Evolutionary conservation across 306 rosid species (phyloP).

Genomic region (Acacia confusa): DNA sequence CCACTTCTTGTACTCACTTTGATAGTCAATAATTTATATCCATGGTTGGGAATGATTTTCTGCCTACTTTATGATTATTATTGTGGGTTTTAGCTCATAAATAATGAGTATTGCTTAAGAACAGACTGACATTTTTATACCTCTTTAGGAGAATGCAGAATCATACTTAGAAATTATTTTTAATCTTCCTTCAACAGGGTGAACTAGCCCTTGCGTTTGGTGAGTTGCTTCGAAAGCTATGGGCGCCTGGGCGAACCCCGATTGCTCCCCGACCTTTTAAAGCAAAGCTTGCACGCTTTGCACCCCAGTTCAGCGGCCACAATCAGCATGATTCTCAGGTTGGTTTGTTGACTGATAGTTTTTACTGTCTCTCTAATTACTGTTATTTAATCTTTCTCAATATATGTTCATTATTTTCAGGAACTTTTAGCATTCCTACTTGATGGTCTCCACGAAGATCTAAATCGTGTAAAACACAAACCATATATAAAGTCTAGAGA

Average conservation of each 20-base stretch:
- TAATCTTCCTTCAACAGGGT: conserved; percentile 55
- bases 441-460: conserved; percentile 98
- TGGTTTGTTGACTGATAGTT: conserved; percentile 27
- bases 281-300: conserved; percentile 96
- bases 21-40: not conserved
- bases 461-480: conserved; percentile 92
- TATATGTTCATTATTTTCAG: conserved; percentile 50
- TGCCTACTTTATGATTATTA: conserved; percentile 5
- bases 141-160: not conserved
- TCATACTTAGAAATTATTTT: conserved; percentile 6
- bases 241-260: conserved; percentile 97
- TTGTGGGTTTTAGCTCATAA: not conserved
- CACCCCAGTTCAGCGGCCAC: conserved; percentile 98
- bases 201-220: conserved; percentile 97
- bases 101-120: not conserved
- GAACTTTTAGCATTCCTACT: conserved; percentile 97
- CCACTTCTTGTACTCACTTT: not conserved
- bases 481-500: conserved; percentile 93
- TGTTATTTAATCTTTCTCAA: conserved; percentile 28
- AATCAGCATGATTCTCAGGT: conserved; percentile 99
- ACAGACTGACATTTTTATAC: not conserved
- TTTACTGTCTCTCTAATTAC: conserved; percentile 7
- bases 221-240: conserved; percentile 87
- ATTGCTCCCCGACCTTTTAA: conserved; percentile 95
- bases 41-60: conserved; percentile 21